Evolutionary conservation across 352 stramenopile genomes (phyloP).

Genomic region (Globisporangium paddicum): DNA sequence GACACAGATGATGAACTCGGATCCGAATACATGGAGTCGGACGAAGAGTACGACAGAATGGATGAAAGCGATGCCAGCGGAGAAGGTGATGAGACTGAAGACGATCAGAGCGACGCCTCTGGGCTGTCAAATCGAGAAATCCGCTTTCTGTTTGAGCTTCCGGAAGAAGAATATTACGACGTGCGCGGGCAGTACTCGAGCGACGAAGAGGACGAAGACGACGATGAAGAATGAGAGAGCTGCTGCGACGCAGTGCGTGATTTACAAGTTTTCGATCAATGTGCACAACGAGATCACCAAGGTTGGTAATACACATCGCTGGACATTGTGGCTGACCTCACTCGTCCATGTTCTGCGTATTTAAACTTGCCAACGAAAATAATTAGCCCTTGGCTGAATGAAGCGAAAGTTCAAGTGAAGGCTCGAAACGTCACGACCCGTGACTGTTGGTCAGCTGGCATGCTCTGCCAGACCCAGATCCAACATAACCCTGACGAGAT

Average conservation of each 20-base stretch:
- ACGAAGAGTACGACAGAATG: conserved; percentile 34
- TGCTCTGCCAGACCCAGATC: neutral
- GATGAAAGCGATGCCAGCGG: conserved; percentile 20
- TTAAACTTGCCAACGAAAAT: too few species aligned
- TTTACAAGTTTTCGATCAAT: too few species aligned
- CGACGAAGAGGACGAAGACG: conserved; percentile 67
- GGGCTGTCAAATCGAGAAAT: conserved; percentile 53
- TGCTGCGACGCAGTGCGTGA: too few species aligned
- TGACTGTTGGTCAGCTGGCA: neutral
- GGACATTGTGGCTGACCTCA: too few species aligned
- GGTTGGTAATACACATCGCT: too few species aligned
- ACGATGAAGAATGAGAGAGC: conserved; percentile 21
- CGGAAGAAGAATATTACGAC: conserved; percentile 66
- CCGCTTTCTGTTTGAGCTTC: conserved; percentile 66
- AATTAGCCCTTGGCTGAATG: too few species aligned
- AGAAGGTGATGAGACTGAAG: conserved; percentile 17
- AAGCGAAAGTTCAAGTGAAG: neutral
- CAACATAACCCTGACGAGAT: neutral
- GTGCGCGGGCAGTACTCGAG: conserved; percentile 71
- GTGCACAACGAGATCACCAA: neutral
- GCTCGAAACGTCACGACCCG: neutral
- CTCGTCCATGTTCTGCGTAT: too few species aligned
- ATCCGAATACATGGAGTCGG: conserved; percentile 24
- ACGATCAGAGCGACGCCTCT: conserved; percentile 20
- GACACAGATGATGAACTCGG: conserved; percentile 31